Base-by-base conservation (phyloP, 495 filamentous ascomycete species). In the Mytilinidion resinicola region DNA sequence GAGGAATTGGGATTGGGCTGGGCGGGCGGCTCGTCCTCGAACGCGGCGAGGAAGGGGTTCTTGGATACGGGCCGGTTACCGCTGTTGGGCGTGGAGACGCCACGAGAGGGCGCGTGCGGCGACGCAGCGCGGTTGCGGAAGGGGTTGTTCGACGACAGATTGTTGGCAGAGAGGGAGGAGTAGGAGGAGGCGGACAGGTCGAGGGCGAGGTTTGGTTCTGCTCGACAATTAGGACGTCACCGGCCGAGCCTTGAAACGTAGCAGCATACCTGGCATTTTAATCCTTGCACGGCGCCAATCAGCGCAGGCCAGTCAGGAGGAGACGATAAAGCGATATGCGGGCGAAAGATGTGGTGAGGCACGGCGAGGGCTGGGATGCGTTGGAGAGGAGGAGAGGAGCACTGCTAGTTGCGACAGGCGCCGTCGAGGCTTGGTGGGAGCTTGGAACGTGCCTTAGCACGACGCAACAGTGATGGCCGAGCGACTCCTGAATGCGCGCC, bases 11-110 rank as follows among this genome's bases (percentile, higher is more conserved):
- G 25, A 30, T 30, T 30, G 25, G 25, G 25, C 25, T 30, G 25
- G 3, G 2, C 3, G 57, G 57, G 50, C 25, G 59, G 56, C 38
- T 67, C 73, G 68, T 80, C 63, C 69, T 86, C 77, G 48, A 80
- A 78, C 56, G 83, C 80, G 72, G 95, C 90, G 47, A 97, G 78
- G 72, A 98, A 98, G 50, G 93, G 93, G 67, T 98, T 98, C 49
- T 85, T 85, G 44, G 92, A 95, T 43, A 83, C 73, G 55, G 90
- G 89, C 67, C 90, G 80, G 68, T 73, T 77, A 61, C 55, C 78
- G 61, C 61, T 67, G 25, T 37, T 21, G 74, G 78, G 67, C 69
- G 74, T 65, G 70, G 79, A 49, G 66, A 75, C 51, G 57, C 71
- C 51, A 39, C 61, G 65, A 36, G 70, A 64, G 15, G 64, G 55